Conservation (phyloP, 441 rosid species). For the Aleurites moluccanus region DNA sequence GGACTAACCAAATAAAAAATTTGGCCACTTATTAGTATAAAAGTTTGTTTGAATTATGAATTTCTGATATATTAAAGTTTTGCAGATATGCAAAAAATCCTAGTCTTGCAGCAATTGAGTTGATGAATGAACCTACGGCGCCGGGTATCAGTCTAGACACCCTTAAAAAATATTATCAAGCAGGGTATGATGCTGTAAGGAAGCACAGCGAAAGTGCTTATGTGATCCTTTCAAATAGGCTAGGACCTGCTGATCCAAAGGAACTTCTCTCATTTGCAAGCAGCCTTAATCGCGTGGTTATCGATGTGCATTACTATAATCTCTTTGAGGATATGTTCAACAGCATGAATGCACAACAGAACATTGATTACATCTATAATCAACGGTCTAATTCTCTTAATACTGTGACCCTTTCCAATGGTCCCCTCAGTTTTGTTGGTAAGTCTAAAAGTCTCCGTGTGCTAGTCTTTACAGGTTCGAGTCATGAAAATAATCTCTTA, state of each 20-base stretch:
- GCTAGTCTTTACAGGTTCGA: too few relatives aligned
- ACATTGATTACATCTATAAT: constrained; percentile 31
- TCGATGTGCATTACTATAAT: constrained; percentile 49
- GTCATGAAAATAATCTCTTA: too few relatives aligned
- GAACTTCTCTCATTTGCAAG: constrained; percentile 36
- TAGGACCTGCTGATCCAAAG: constrained; percentile 13
- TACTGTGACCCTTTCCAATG: constrained; percentile 23
- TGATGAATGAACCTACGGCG: constrained; percentile 44
- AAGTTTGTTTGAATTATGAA: not conserved
- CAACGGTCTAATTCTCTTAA: constrained; percentile 20
- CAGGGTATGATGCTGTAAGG: constrained; percentile 42
- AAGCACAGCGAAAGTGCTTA: constrained; percentile 33
- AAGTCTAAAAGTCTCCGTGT: not conserved
- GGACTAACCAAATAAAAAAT: not conserved
- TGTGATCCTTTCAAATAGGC: constrained; percentile 40
- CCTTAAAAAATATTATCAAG: constrained; percentile 34
- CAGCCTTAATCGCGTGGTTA: constrained; percentile 23
- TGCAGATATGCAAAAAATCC: constrained; percentile 29
- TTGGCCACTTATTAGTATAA: not conserved
- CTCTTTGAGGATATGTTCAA: constrained; percentile 22
- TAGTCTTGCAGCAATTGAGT: constrained; percentile 36
- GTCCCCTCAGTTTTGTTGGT: constrained; percentile 43
- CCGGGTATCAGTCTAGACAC: constrained; percentile 19
- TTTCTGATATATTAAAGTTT: not conserved
- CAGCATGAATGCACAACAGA: constrained; percentile 27